phyloP scores from a whole-genome alignment of 192 early-diverging fungal species.

The Coemansia sp. region DNA sequence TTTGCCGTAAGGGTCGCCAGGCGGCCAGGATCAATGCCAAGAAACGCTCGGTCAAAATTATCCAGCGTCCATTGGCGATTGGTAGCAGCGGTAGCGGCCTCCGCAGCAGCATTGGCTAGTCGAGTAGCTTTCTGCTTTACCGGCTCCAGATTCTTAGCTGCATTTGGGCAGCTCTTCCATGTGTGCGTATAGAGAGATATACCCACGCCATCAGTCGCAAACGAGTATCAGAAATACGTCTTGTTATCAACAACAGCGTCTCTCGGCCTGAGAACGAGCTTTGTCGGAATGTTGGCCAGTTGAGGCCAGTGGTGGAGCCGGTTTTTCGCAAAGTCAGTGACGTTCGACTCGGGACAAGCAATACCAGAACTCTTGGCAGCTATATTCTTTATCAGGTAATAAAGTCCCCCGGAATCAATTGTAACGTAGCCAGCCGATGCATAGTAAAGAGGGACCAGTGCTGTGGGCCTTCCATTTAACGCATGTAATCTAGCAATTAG shows the following conservation, averaged over 20 bases:
- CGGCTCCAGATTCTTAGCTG: too few species aligned
- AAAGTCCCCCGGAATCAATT: not conserved
- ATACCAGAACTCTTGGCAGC: not conserved
- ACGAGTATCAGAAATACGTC: not conserved
- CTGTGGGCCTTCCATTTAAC: not conserved
- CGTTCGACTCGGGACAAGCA: not conserved
- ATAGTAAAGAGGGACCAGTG: not conserved
- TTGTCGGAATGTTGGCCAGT: not conserved
- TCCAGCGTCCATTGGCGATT: too few species aligned
- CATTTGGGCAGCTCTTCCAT: too few species aligned
- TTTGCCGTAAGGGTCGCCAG: not conserved
- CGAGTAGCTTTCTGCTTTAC: too few species aligned
- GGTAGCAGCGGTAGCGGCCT: too few species aligned
- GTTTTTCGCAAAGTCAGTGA: not conserved
- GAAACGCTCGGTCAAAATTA: not conserved
- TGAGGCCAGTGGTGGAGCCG: not conserved
- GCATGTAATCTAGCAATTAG: not conserved
- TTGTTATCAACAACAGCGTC: not conserved
- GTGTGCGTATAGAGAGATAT: too few species aligned
- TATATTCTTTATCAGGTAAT: not conserved
- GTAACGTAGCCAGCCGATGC: not conserved
- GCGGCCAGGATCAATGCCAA: not conserved
- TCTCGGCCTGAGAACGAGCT: not conserved
- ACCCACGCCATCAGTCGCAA: too few species aligned
- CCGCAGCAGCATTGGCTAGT: too few species aligned